phyloP scores from a whole-genome alignment of 768 basidiomycete genomes.

The Omphalotus guepiniiformis region DNA sequence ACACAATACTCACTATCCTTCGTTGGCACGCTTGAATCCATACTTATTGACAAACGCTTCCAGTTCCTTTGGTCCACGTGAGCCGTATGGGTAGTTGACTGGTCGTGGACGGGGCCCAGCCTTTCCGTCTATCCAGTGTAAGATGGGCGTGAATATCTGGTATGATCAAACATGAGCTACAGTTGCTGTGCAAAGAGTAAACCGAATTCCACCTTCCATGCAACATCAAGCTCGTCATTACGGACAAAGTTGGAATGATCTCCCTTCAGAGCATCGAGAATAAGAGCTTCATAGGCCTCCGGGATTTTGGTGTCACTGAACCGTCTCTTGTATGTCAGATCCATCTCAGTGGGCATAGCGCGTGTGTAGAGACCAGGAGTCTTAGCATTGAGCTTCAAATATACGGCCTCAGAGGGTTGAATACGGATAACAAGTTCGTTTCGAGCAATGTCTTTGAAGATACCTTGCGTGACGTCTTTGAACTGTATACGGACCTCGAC shows the following conservation, averaged over 20 bases:
- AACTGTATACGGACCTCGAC: slow-evolving; percentile 98
- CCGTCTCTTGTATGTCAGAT: slow-evolving; percentile 94
- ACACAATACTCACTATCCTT: slow-evolving; percentile 68
- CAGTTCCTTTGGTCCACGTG: slow-evolving; percentile 86
- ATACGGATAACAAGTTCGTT: slow-evolving; percentile 98
- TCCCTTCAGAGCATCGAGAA: slow-evolving; percentile 94
- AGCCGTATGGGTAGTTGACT: slow-evolving; percentile 84
- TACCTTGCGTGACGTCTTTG: slow-evolving; percentile 95
- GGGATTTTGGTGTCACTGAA: slow-evolving; percentile 91
- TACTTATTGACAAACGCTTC: slow-evolving; percentile 70
- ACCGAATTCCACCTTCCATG: slow-evolving; percentile 78
- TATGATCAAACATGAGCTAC: slow-evolving; percentile 3
- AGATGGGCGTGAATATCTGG: slow-evolving; percentile 89
- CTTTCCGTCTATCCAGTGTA: slow-evolving; percentile 93
- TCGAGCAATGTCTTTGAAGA: slow-evolving; percentile 93
- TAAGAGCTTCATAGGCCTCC: slow-evolving; percentile 94
- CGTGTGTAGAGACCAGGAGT: slow-evolving; percentile 87
- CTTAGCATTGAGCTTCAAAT: slow-evolving; percentile 96
- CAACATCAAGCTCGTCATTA: slow-evolving; percentile 93
- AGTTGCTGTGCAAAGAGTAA: neutral
- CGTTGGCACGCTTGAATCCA: slow-evolving; percentile 67
- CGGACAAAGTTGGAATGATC: slow-evolving; percentile 99
- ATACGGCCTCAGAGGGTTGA: slow-evolving; percentile 94
- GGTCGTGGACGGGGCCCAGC: slow-evolving; percentile 65
- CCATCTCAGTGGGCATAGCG: slow-evolving; percentile 95